Percentiles rank a stretch among this genome's conserved stretches.
phyloP scores from a whole-genome alignment of 2,329 filamentous ascomycete species.

The Chaetothyriales sp. region DNA sequence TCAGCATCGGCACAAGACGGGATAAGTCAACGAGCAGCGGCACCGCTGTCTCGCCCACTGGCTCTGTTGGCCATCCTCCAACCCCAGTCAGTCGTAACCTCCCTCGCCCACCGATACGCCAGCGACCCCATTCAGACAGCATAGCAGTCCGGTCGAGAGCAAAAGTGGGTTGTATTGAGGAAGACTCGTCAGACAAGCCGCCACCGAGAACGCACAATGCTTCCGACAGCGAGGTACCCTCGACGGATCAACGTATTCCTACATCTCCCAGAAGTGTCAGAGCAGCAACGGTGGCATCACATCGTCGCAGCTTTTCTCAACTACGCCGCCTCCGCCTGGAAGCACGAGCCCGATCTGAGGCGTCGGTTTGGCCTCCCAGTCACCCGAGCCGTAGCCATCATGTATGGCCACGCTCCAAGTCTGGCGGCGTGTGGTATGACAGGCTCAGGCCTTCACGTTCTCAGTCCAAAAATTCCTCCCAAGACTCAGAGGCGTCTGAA shows the following conservation, averaged over 20 bases:
- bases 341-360: not conserved
- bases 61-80: not conserved
- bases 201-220: not conserved
- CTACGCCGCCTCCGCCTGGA: not conserved
- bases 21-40: not conserved
- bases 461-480: not conserved
- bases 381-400: constrained; percentile 2
- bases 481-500: not conserved
- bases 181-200: not conserved
- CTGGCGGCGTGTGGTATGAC: constrained; percentile 6
- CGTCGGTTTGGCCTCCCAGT: not conserved
- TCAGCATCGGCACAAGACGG: not conserved
- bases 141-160: not conserved
- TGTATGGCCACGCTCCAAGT: constrained; percentile 5
- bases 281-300: not conserved
- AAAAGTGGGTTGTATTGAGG: constrained; percentile 3
- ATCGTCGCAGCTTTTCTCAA: not conserved
- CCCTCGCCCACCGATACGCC: not conserved
- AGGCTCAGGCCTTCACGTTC: constrained; percentile 3
- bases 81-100: not conserved
- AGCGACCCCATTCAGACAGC: not conserved
- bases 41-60: not conserved
- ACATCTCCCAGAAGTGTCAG: not conserved
- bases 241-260: not conserved
- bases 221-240: not conserved